Conservation (phyloP, 768 basidiomycete species). For the Ramaria sp. region DNA sequence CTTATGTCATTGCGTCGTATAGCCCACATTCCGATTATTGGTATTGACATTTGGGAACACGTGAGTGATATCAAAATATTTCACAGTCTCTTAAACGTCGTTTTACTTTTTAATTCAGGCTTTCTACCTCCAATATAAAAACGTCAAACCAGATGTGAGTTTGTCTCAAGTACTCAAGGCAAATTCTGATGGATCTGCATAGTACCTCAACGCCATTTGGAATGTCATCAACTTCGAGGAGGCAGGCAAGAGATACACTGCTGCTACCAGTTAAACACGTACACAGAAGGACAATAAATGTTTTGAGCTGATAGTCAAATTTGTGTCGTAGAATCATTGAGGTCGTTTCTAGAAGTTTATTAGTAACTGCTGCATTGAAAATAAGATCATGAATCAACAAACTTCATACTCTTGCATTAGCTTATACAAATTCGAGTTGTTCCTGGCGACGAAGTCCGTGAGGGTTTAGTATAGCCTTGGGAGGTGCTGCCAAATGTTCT, state of each 20-base stretch:
- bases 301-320: too few relatives aligned
- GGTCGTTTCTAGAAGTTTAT: too few relatives aligned
- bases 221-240: slow-evolving; percentile 93
- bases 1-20: background rate
- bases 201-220: slow-evolving; percentile 96
- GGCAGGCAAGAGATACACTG: slow-evolving; percentile 52
- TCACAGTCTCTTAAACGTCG: background rate
- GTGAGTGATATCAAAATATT: slow-evolving; percentile 27
- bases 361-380: too few relatives aligned
- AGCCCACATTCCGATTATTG: slow-evolving; percentile 87
- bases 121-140: slow-evolving; percentile 76
- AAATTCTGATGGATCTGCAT: background rate
- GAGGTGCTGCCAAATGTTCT: too few relatives aligned
- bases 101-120: slow-evolving; percentile 29
- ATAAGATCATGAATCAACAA: too few relatives aligned
- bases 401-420: too few relatives aligned
- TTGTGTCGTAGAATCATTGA: too few relatives aligned
- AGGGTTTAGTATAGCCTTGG: too few relatives aligned
- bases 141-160: slow-evolving; percentile 89
- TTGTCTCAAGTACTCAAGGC: background rate
- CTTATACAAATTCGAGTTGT: too few relatives aligned
- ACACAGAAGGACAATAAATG: background rate
- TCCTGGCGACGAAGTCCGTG: too few relatives aligned
- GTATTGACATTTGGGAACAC: slow-evolving; percentile 97
- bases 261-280: slow-evolving; percentile 19